These are phyloP conservation scores for Leonotis leonurus DNA, from an alignment of 257 asterid species.

Conservation along the genomic window DNA sequence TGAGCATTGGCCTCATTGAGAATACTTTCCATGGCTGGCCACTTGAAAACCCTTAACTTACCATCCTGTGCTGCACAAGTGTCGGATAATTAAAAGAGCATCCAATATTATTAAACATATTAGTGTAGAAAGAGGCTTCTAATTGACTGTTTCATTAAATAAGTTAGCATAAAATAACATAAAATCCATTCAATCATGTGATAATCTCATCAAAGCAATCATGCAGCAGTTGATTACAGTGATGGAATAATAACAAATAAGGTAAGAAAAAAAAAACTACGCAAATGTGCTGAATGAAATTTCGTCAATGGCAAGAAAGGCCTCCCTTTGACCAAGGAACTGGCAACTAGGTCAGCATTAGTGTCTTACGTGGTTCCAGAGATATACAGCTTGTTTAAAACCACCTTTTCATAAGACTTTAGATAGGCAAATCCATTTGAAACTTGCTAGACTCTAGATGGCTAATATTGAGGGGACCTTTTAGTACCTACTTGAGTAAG, in stretches of 20 bases:
- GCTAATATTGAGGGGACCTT: neutral
- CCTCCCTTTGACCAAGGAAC: neutral
- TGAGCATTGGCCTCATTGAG: slow-evolving; percentile 58
- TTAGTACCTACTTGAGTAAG: neutral
- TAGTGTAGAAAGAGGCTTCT: slow-evolving; percentile 9
- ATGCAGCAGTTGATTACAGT: too few species aligned
- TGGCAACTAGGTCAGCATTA: neutral
- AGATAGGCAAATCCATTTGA: neutral
- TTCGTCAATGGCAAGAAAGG: neutral
- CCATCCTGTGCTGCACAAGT: slow-evolving; percentile 82
- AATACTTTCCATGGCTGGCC: slow-evolving; percentile 79
- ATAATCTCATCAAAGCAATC: too few species aligned
- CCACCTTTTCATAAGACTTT: neutral
- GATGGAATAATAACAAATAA: too few species aligned
- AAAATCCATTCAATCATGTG: too few species aligned
- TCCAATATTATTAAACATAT: neutral
- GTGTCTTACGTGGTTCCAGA: neutral
- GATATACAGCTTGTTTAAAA: too few species aligned
- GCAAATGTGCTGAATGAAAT: neutral
- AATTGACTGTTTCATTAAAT: too few species aligned
- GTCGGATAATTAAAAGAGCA: slow-evolving; percentile 18
- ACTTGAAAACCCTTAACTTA: slow-evolving; percentile 75
- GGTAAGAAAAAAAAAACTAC: too few species aligned
- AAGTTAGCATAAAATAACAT: too few species aligned
- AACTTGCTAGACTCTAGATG: neutral